A percentile compares a stretch with the other conserved stretches of the same genome.
These are phyloP conservation scores for Sporobolus alterniflorus DNA, from an alignment of 202 grass and related monocot species.

Conservation along the genomic window DNA sequence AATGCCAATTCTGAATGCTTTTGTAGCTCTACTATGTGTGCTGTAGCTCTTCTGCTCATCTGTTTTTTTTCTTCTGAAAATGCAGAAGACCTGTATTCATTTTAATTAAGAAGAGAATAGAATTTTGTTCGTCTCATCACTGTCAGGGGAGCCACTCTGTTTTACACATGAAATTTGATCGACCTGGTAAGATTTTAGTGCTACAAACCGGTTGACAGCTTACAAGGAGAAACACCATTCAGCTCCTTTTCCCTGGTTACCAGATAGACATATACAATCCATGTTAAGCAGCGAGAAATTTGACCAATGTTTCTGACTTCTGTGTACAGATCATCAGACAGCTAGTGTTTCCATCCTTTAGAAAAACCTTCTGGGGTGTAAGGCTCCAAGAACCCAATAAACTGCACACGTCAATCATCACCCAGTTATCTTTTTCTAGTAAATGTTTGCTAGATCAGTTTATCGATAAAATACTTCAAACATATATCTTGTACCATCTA, in stretches of 20 bases:
- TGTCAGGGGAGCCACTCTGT: no score
- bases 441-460: not conserved
- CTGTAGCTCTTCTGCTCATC: no score
- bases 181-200: not conserved
- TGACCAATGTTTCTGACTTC: not conserved
- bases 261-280: not conserved
- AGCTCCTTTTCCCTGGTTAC: not conserved
- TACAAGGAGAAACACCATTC: not conserved
- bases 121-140: no score
- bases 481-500: not conserved
- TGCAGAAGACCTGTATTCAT: no score
- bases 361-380: slow-evolving; percentile 69
- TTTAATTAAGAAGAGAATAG: no score
- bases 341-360: slow-evolving; percentile 78
- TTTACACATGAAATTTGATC: not conserved
- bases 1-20: no score
- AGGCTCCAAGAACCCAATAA: slow-evolving; percentile 95
- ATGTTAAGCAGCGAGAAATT: not conserved
- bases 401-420: no score
- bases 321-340: slow-evolving; percentile 1
- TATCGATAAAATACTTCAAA: not conserved
- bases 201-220: not conserved
- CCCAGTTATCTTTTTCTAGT: not conserved
- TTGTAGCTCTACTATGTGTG: no score
- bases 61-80: no score